Evolutionary conservation across 805 yeast species (phyloP).

Genomic region (Sugiyamaella americana): DNA sequence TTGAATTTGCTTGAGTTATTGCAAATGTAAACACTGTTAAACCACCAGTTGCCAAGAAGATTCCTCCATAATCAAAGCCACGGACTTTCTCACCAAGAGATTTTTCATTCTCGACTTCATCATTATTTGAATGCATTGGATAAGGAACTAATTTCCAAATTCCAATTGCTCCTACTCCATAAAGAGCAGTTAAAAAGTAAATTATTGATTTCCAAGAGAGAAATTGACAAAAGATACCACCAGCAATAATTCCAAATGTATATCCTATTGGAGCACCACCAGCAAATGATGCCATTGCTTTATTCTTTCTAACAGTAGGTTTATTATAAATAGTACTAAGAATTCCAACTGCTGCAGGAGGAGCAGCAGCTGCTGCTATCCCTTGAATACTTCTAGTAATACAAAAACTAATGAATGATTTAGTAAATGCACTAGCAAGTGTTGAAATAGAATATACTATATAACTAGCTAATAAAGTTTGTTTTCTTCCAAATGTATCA

Average conservation of each 20-base stretch:
- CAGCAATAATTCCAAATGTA: slow-evolving; percentile 38
- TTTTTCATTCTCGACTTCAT: slow-evolving; percentile 20
- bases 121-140: slow-evolving; percentile 25
- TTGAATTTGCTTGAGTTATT: slow-evolving; percentile 39
- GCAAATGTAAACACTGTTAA: slow-evolving; percentile 41
- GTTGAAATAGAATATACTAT: slow-evolving; percentile 30
- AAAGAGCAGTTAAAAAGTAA: slow-evolving; percentile 38
- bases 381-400: slow-evolving; percentile 44
- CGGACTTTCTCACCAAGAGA: slow-evolving; percentile 23
- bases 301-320: slow-evolving; percentile 38
- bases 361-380: slow-evolving; percentile 38
- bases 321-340: slow-evolving; percentile 39
- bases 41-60: slow-evolving; percentile 37
- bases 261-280: slow-evolving; percentile 47
- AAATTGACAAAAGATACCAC: slow-evolving; percentile 39
- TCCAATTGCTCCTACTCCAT: slow-evolving; percentile 24
- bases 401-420: slow-evolving; percentile 33
- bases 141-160: slow-evolving; percentile 33
- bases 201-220: slow-evolving; percentile 41
- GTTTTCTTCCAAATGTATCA: slow-evolving; percentile 43
- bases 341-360: slow-evolving; percentile 45
- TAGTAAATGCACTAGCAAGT: slow-evolving; percentile 25
- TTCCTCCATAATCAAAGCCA: slow-evolving; percentile 41
- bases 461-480: slow-evolving; percentile 35
- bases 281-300: slow-evolving; percentile 39